Base-by-base conservation (phyloP, 192 early-diverging fungal genomes). In the Gonapodya prolifera region DNA sequence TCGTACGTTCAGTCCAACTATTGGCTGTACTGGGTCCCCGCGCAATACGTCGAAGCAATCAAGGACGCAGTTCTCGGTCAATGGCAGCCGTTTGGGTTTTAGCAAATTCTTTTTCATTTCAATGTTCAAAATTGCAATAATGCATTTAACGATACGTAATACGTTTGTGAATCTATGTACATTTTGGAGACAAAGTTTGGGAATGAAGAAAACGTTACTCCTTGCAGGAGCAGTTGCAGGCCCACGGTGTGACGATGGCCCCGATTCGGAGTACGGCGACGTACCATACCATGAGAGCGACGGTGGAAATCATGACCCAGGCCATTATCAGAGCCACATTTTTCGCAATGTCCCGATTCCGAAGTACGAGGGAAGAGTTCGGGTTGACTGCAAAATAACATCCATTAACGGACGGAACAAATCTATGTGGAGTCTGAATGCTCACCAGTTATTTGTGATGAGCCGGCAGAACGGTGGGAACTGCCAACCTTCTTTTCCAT, bases 1-100 rank as follows among this genome's bases (percentile, higher is more conserved):
- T 16, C 45, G 8, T 23, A 61, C 45, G 8, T 23, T 16, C 45
- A 61, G 45, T 61, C 45, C 8, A 61, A 73, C 13, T 73, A 73
- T 32, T 73, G 18, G 28, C 71, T 73, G 8, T 73, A 73, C 31
- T 73, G 71, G 71, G 18, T 73, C 71, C 71, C 71, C 28, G 71
- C 71, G 16, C 28, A 18, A 18, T 73, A 73, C 71, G 71, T 73
- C 32, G 28, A 73, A 32, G 71, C 71, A 29, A 32, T 73, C 32
- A 73, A 73, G 71, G 71, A 73, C 71, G 31, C 16, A 8, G 29
- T 73, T 32, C 31, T 73, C 2, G 71, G 71, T 8, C 28, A 73
- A 29, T 73, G 71, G 71, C 28, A 73, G 31, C 18, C 71, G 28
- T 73, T 73, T 32, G 71, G 16, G 8, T 73, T 16, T 13, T 73